Base-by-base conservation (phyloP, 768 basidiomycete species). In the Cystobasidium onofrii region DNA sequence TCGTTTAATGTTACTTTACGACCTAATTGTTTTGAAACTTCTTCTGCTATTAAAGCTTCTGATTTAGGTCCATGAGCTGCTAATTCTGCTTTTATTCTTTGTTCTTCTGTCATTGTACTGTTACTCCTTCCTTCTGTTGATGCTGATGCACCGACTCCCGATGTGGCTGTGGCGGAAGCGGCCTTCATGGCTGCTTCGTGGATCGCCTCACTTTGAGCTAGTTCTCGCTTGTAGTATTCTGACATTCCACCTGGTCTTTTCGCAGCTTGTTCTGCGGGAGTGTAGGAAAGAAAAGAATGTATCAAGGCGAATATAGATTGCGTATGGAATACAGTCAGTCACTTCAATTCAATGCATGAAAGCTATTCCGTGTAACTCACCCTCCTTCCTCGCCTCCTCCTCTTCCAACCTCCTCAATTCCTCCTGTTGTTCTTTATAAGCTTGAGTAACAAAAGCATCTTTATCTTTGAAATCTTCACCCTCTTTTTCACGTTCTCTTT, bases 401-500 rank as follows among this genome's bases (percentile, higher is more conserved):
- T 92, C 92, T 80, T 98, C 96, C 0, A 93, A 92, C 79, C 82
- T 85, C 72, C 91, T 85, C 6, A 97, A 87, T 81, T 94, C 90
- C 61, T 87, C 93, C 88, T 96, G 90, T 82, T 98, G 96, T 62
- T 91, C 89, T 80, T 92, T 93, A 83, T 99, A 99, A 27, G 91
- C 92, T 78, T 92, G 91, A 0, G 96, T 99, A 63, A 98, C 95
- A 78, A 98, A 99, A n/a, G 88, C 85, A 69, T 97, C 96, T 83
- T 94, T 98, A 83, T 91, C 96, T 72, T 85, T 85, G 80, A 91
- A 99, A 80, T 92, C 86, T 75, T 93, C 93, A 0, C 96, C 96
- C 82, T 99, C 96, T 23, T 85, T 83, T n/a, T 94, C 91, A 25
- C 96, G 86, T 81, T 98, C 96, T 54, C 86, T 85, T 80, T 94